Base-by-base conservation (phyloP, 768 basidiomycete genomes). In the Mycena leptocephala region DNA sequence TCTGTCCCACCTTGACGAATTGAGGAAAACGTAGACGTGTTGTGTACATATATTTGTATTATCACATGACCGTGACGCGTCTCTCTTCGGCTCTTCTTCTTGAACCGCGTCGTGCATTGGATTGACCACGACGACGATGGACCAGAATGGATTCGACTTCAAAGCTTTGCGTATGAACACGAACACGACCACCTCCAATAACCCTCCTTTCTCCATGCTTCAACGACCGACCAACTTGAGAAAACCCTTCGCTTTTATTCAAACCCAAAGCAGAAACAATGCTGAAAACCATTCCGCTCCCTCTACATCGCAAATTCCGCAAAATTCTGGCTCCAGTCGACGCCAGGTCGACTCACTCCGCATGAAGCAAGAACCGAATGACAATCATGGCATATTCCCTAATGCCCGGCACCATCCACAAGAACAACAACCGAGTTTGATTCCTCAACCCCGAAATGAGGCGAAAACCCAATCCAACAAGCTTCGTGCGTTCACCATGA, bases 81-180 rank as follows among this genome's bases (percentile, higher is more conserved):
- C 11, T 43, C 35, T 43, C 53, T 65, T 65, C 14, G n/a, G 18
- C 43, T 20, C 11, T 58, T 26, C 22, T 14, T 71, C 56, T 74
- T 74, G 76, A 62, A 56, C 33, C 61, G 64, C 70, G 55, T 32
- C 71, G 66, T 72, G 70, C 61, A 32, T 73, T 71, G 62, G 56
- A 69, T 67, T n/a, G n/a, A n/a, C n/a, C n/a, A 58, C 32, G 5
- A 33, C 56, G 33, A 55, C 53, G 46, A 79, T 79, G 78, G 78
- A 77, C 51, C 70, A 69, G 5, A 62, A 72, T 51, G 78, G 78
- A 48, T 79, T 79, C 58, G 78, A 79, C 35, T 79, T 70, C 68
- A 76, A 76, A 24, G 72, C 78, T 37, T 46, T 79, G 7, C 78
- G 78, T 10, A 68, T 66, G 69, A 75, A 68, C 30, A 64, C 64